Base-by-base conservation (phyloP, 345 rosid genomes). In the Populus tremula region DNA sequence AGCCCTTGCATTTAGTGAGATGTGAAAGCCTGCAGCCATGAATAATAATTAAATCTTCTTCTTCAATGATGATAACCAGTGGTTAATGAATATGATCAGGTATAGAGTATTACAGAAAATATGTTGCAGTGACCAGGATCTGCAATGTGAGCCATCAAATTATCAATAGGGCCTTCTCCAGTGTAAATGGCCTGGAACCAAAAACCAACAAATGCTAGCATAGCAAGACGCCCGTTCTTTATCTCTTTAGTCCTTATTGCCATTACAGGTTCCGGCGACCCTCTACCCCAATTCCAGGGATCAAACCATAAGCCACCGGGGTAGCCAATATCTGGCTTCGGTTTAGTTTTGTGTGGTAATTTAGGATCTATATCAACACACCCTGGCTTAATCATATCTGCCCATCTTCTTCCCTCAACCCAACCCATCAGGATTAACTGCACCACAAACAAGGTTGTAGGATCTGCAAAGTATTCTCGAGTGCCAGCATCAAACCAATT, bases 261-360 rank as follows among this genome's bases (percentile, higher is more conserved):
- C 99, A 95, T 95, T 27, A 95, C 90, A 20, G 99, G 97, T 78
- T 95, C 96, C 0, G 97, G 97, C 5, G 99, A 93, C 18, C 99
- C 99, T 82, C 91, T 81, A 9, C 99, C 99, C 99, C 99, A 95
- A 89, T 87, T 88, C 87, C 87, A 5, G 13, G 92, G 91, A 74
- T 95, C 99, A 76, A 93, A 95, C 98, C 97, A 95, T 25, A 95
- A 75, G 21, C 97, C 99, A 1, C 98, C 98, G 1, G 97, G 98
- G 86, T 93, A 95, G 39, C 99, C 97, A 38, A 91, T 91, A 65
- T 93, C 97, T 10, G 94, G 91, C 31, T 77, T 86, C 1, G 95
- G 99, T 67, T 93, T 95, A 71, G 82, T 83, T 78, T 81, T 93
- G 81, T 91, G 72, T 4, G 98, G 98, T 8, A 89, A 72, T 39